phyloP scores from a whole-genome alignment of 2,329 filamentous ascomycete species.

The Sclerotinia borealis region DNA sequence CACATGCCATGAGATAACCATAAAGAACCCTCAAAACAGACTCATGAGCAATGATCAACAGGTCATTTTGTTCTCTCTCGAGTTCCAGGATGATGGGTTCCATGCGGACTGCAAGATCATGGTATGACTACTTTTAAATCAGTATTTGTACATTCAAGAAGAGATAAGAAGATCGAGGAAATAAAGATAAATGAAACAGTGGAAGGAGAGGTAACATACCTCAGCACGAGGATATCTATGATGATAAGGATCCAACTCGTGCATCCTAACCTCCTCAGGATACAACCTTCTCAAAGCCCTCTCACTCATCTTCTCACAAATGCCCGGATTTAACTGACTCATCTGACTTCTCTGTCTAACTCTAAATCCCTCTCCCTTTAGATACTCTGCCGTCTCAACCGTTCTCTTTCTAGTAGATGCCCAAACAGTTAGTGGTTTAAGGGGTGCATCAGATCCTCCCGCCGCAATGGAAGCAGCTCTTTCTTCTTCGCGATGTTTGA shows the following conservation, averaged over 20 bases:
- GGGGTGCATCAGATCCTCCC: slow-evolving; percentile 59
- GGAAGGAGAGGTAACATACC: slow-evolving; percentile 41
- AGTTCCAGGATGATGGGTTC: slow-evolving; percentile 97
- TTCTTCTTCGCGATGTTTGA: slow-evolving; percentile 80
- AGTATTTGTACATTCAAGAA: neutral
- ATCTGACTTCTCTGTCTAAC: slow-evolving; percentile 91
- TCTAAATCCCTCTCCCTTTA: slow-evolving; percentile 75
- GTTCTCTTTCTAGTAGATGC: slow-evolving; percentile 87
- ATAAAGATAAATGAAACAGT: too few relatives aligned
- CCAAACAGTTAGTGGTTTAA: slow-evolving; percentile 86
- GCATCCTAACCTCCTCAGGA: slow-evolving; percentile 86
- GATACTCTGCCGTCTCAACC: slow-evolving; percentile 77
- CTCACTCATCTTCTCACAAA: slow-evolving; percentile 91
- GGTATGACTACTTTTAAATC: slow-evolving; percentile 66
- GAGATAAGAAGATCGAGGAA: neutral
- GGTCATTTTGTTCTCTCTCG: slow-evolving; percentile 91
- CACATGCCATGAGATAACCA: slow-evolving; percentile 97
- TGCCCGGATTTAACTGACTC: slow-evolving; percentile 94
- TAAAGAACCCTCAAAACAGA: slow-evolving; percentile 96
- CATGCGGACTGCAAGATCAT: slow-evolving; percentile 93
- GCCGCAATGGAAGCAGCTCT: slow-evolving; percentile 61
- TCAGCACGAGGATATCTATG: slow-evolving; percentile 93
- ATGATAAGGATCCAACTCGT: slow-evolving; percentile 92
- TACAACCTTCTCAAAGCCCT: slow-evolving; percentile 72
- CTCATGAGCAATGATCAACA: slow-evolving; percentile 98